Evolutionary conservation across 2,329 filamentous ascomycete genomes (phyloP).

Genomic region (Corynespora cassiicola): DNA sequence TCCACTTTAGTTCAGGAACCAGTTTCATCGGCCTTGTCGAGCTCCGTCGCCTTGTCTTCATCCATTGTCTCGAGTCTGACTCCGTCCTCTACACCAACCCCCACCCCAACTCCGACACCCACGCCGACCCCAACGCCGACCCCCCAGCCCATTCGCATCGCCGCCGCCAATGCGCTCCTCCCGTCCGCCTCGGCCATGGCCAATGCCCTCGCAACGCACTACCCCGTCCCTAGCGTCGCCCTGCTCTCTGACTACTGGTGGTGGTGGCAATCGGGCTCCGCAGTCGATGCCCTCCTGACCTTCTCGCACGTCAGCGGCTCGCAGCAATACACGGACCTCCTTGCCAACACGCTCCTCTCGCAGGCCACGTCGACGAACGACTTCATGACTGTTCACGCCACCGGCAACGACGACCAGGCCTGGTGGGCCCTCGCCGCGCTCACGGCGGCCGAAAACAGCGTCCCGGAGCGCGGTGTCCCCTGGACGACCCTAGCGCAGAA

Average conservation of each 20-base stretch:
- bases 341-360: conserved; percentile 29
- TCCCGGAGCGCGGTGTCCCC: conserved; percentile 54
- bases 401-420: conserved; percentile 75
- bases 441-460: conserved; percentile 70
- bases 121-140: no score
- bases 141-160: conserved; percentile 2
- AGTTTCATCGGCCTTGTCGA: no score
- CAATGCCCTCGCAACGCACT: conserved; percentile 19
- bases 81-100: no score
- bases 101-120: no score
- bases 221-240: conserved; percentile 23
- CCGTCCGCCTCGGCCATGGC: conserved; percentile 20
- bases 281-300: conserved; percentile 37
- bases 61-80: no score
- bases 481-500: conserved; percentile 72
- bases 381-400: conserved; percentile 47
- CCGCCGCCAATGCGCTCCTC: conserved; percentile 16
- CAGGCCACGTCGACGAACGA: conserved; percentile 35
- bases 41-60: no score
- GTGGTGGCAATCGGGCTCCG: conserved; percentile 40
- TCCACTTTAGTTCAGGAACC: no score
- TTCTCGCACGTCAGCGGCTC: conserved; percentile 52
- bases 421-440: conserved; percentile 75
- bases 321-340: conserved; percentile 44
- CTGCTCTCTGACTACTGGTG: conserved; percentile 28